Percentiles rank a stretch among this genome's conserved stretches.
Evolutionary conservation across 2,329 filamentous ascomycete genomes (phyloP).

Genomic region (Curvularia sp.): DNA sequence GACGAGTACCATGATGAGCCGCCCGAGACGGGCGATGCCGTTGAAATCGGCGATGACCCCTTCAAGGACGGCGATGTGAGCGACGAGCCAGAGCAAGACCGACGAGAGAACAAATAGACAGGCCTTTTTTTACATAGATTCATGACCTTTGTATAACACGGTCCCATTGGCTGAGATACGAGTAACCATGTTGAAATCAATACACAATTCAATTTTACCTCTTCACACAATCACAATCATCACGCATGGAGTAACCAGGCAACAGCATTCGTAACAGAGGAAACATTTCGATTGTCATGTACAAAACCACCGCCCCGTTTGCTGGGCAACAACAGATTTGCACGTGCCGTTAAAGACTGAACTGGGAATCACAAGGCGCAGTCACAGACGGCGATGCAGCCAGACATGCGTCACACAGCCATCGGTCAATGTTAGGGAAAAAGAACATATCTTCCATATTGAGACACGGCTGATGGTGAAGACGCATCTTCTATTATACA

Average conservation of each 20-base stretch:
- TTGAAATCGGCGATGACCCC: slow-evolving; percentile 51
- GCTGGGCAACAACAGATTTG: no score
- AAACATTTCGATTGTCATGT: slow-evolving; percentile 20
- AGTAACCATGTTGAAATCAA: not conserved
- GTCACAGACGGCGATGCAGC: no score
- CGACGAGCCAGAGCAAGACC: slow-evolving; percentile 28
- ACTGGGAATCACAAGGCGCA: no score
- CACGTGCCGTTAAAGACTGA: slow-evolving; percentile 33
- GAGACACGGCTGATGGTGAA: slow-evolving; percentile 50
- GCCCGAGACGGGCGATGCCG: slow-evolving; percentile 51
- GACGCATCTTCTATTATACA: slow-evolving; percentile 53
- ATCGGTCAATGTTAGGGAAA: slow-evolving; percentile 19
- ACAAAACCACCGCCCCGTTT: slow-evolving; percentile 7
- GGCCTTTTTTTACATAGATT: not conserved
- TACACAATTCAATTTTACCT: not conserved
- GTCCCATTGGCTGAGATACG: not conserved
- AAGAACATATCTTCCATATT: slow-evolving; percentile 47
- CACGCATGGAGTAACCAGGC: not conserved
- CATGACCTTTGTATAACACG: not conserved
- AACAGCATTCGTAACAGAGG: slow-evolving; percentile 7
- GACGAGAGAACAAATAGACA: slow-evolving; percentile 13
- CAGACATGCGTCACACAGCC: no score
- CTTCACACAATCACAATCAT: no score
- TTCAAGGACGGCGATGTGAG: slow-evolving; percentile 53
- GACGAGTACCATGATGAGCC: slow-evolving; percentile 54